phyloP scores from a whole-genome alignment of 345 rosid genomes.

The Eucalyptus globulus region DNA sequence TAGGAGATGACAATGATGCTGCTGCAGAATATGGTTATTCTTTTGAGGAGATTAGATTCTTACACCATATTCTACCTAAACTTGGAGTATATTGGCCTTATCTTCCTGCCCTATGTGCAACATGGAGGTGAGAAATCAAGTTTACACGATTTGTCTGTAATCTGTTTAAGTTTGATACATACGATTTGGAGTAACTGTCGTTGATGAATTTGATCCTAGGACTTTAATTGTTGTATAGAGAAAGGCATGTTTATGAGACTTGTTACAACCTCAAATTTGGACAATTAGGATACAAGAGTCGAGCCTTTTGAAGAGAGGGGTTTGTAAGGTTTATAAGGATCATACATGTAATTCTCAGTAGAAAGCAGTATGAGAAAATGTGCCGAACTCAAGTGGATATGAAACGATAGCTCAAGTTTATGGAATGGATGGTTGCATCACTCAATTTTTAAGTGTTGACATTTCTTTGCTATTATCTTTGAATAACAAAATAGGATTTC shows the following conservation, averaged over 20 bases:
- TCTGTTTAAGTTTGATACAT: neutral
- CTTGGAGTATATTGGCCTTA: neutral
- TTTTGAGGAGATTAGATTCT: constrained; percentile 3
- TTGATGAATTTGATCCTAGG: neutral
- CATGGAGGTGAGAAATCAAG: constrained; percentile 46
- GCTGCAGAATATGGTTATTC: constrained; percentile 6
- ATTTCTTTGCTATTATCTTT: neutral
- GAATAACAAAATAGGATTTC: neutral
- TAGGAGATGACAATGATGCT: neutral
- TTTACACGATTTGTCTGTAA: neutral
- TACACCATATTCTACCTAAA: neutral
- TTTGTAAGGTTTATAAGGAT: neutral
- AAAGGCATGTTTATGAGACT: neutral
- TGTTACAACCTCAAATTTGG: neutral
- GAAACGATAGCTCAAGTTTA: neutral
- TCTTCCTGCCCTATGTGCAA: constrained; percentile 26
- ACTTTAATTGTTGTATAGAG: neutral
- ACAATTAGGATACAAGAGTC: neutral
- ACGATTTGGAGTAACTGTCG: neutral
- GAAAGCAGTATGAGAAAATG: neutral
- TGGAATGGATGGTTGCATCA: neutral
- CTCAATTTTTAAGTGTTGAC: neutral
- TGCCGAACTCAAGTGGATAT: neutral
- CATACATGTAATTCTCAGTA: neutral
- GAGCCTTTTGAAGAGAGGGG: neutral